These are phyloP conservation scores for Suillus plorans DNA, from an alignment of 768 basidiomycete genomes.

Conservation along the genomic window DNA sequence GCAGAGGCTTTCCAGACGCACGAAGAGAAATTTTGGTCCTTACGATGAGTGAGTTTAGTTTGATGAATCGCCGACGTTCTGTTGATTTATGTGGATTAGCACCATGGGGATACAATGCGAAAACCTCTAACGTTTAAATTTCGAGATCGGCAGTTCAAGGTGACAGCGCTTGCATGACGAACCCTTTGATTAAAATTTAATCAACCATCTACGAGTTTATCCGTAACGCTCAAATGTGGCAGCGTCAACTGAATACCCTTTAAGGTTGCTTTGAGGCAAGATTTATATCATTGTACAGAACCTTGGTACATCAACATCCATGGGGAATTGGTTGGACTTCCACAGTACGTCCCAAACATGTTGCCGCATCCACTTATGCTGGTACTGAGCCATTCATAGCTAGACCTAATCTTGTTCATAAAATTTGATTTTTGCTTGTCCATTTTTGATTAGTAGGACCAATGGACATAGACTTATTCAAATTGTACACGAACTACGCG, in stretches of 20 bases:
- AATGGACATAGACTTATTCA: not conserved
- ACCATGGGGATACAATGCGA: no score
- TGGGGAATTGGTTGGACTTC: slow-evolving; percentile 63
- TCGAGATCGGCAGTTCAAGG: no score
- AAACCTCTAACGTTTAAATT: no score
- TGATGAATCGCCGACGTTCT: no score
- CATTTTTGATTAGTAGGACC: not conserved
- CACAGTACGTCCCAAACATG: slow-evolving; percentile 42
- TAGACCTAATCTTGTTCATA: not conserved
- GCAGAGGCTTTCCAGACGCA: no score
- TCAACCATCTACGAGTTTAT: slow-evolving; percentile 42
- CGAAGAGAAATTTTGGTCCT: no score
- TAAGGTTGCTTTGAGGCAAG: no score
- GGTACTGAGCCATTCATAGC: slow-evolving; percentile 35
- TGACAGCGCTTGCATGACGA: no score
- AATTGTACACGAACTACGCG: not conserved
- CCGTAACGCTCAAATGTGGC: slow-evolving; percentile 71
- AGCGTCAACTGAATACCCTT: slow-evolving; percentile 53
- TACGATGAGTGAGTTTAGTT: no score
- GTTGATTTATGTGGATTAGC: no score
- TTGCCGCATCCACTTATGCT: slow-evolving; percentile 41
- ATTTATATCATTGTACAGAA: slow-evolving; percentile 52
- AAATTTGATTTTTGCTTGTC: not conserved
- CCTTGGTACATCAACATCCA: slow-evolving; percentile 40
- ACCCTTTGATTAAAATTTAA: no score